Base-by-base conservation (phyloP, 2,329 filamentous ascomycete species). In the Leptosphaerulina australis region DNA sequence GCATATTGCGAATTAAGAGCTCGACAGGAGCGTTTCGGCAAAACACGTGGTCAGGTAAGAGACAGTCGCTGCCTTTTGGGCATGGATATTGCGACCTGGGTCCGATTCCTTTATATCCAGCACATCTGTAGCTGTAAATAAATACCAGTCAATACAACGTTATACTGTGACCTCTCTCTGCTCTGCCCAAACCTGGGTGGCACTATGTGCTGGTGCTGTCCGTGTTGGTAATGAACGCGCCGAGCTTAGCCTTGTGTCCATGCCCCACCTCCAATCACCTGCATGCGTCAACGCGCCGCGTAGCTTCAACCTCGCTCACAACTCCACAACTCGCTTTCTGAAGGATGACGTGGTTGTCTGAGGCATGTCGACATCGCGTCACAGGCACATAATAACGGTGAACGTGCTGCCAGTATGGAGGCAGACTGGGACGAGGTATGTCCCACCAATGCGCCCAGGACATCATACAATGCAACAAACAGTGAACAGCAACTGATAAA, bases 371-470 rank as follows among this genome's bases (percentile, higher is more conserved):
- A 56, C 56, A 55, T 25, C 31, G 46, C 30, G 26, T 37, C 36
- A 25, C 43, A 56, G 45, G 38, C 43, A 46, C 41, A 51, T 50
- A 52, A 50, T 50, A 50, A 35, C 53, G 62, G 59, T 65, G 56
- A 63, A 58, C 54, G 57, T 52, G 58, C 44, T 56, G 48, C 49
- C 59, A 69, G 33, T 33, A 81, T 81, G 79, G 79, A 81, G 67
- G 74, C 77, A 50, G 79, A 81, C 59, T 80, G 77, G 78, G 77
- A 77, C 61, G 77, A 81, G 70, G 76, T 77, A 69, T 53, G 60
- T 22, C 28, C 22, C 51, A 18, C 40, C 36, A n/a, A 34, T 34
- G 17, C 47, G 35, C 41, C 29, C 28, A n/a, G 29, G 12, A 50
- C 33, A 25, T 43, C 26, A 20, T 40, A 37, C 41, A 25, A 22